A percentile compares a stretch with the other conserved stretches of the same genome.
These are phyloP conservation scores for Wickerhamomyces rabaulensis DNA, from an alignment of 805 yeast genomes.

Conservation along the genomic window DNA sequence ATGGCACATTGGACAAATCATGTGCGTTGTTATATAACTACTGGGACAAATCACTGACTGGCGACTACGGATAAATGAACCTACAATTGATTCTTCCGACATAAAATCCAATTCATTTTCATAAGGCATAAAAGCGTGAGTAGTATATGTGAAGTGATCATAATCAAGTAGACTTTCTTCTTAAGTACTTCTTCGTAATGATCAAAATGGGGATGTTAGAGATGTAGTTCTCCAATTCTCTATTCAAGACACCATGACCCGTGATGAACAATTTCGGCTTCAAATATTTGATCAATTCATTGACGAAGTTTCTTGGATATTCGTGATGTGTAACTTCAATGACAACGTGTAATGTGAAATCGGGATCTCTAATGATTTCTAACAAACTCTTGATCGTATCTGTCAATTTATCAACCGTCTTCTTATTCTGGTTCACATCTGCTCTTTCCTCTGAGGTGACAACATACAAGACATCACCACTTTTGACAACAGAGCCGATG, in stretches of 20 bases:
- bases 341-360: constrained; percentile 24
- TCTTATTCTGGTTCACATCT: constrained; percentile 20
- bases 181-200: constrained; percentile 16
- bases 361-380: constrained; percentile 10
- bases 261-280: constrained; percentile 25
- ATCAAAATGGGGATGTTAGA: constrained; percentile 20
- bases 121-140: background rate
- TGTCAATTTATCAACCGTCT: constrained; percentile 10
- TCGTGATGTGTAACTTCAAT: constrained; percentile 31
- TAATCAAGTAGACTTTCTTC: constrained; percentile 1
- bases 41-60: background rate
- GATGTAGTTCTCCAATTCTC: constrained; percentile 16
- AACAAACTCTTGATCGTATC: constrained; percentile 10
- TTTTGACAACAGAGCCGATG: constrained; percentile 76
- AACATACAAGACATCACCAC: constrained; percentile 76
- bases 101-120: background rate
- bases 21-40: no score
- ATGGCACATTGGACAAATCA: background rate
- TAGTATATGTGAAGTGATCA: background rate
- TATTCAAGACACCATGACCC: constrained; percentile 10
- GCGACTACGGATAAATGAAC: background rate
- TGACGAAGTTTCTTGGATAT: constrained; percentile 33
- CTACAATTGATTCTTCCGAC: background rate
- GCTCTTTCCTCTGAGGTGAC: constrained; percentile 43
- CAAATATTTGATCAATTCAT: constrained; percentile 30